Base-by-base conservation (phyloP, 805 yeast genomes). In the Middelhovenomyces tepae region DNA sequence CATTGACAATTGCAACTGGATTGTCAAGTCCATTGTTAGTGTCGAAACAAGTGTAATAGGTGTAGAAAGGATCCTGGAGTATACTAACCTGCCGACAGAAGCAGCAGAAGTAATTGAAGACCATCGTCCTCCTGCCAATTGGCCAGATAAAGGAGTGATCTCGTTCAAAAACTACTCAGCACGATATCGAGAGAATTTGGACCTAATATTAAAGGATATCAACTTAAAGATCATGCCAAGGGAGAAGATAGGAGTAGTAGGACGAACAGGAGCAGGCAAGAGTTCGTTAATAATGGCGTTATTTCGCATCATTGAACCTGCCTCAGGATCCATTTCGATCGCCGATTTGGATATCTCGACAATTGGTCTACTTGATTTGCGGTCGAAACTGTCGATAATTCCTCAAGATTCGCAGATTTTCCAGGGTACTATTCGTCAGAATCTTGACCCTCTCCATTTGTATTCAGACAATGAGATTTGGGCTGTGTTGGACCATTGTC, bases 21-120 rank as follows among this genome's bases (percentile, higher is more conserved):
- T 86, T 55, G 93, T 87, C 22, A 69, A 93, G 64, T 79, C 82
- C 85, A 75, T 94, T 4, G 95, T 86, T 33, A 94, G 84, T 48
- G 85, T 86, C 29, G 97, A 87, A 57, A 82, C 94, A 4, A 83
- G 81, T 55, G 83, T 86, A 58, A 95, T 87, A 21, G 78, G 91
- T 7, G 91, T 86, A 23, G 95, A 87, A 59, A 74, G 29, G 11
- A 43, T 44, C 9, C 43, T 58, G 24, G 47, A 47, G 35, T 49
- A 57, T 36, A 57, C 54, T 16, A 53, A 57, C 21, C 41, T 57
- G 36, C 42, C 45, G 13, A 50, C 53, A 43, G 95, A 86, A 59
- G 94, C 91, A 8, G 78, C 82, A 1, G 74, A 67, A 34, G 54
- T 75, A 15, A 62, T 78, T 34, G 75, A 75, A 42, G 68, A 62